Percentiles rank a stretch among this genome's conserved stretches.
Evolutionary conservation across 2,329 filamentous ascomycete species (phyloP).

Genomic region (Aspergillus hiratsukae): DNA sequence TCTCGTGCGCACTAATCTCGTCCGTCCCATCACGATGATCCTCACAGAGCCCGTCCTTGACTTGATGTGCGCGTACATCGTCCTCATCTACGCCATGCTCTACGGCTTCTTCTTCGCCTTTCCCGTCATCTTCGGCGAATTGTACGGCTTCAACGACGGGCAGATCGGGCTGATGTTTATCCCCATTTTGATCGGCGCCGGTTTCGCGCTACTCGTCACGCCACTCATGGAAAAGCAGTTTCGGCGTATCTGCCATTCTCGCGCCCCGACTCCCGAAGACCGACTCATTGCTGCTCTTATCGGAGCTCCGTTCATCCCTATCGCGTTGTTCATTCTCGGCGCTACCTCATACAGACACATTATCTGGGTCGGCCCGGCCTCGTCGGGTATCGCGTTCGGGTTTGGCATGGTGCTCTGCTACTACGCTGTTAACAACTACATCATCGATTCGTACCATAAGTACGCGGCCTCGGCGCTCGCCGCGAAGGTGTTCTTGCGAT

Average conservation of each 20-base stretch:
- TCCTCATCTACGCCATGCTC: conserved; percentile 48
- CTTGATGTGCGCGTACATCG: conserved; percentile 69
- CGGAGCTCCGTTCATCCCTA: conserved; percentile 63
- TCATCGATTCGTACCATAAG: conserved; percentile 58
- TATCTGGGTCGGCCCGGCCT: conserved; percentile 52
- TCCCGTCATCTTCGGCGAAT: conserved; percentile 67
- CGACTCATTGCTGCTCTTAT: conserved; percentile 72
- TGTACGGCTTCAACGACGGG: conserved; percentile 50
- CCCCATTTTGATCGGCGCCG: conserved; percentile 30
- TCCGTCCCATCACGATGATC: conserved; percentile 74
- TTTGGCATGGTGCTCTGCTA: conserved; percentile 77
- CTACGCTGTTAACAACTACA: conserved; percentile 68
- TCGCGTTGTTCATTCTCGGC: conserved; percentile 59
- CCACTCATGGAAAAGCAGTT: conserved; percentile 69
- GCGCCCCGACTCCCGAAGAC: conserved; percentile 67
- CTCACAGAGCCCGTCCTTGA: conserved; percentile 49
- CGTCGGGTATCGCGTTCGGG: conserved; percentile 63
- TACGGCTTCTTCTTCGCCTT: conserved; percentile 44
- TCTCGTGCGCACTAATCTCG: conserved; percentile 62
- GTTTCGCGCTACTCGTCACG: conserved; percentile 26
- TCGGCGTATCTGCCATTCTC: conserved; percentile 54
- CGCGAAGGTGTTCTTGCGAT: conserved; percentile 45
- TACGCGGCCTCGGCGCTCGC: conserved; percentile 43
- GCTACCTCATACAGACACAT: conserved; percentile 58
- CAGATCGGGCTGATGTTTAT: conserved; percentile 43